Base-by-base conservation (phyloP, 2,329 filamentous ascomycete genomes). In the Claviceps humidiphila region DNA sequence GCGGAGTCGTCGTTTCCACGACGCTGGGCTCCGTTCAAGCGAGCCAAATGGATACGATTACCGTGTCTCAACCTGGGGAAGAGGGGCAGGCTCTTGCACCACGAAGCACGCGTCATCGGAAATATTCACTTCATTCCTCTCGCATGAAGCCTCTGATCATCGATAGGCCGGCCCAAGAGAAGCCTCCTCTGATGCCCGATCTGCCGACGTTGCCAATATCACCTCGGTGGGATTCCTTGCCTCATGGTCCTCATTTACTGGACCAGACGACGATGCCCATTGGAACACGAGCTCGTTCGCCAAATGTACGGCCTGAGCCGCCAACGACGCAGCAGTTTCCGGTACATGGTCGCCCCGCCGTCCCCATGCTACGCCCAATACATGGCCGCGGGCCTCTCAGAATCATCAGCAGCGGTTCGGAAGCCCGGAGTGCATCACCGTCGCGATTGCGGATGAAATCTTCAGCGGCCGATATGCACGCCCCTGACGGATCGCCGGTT, bases 201-300 rank as follows among this genome's bases (percentile, higher is more conserved):
- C 56, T 65, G 14, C 66, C 68, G 45, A 61, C 67, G 30, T 54
- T 68, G 46, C 66, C 69, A 44, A 57, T 67, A 26, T 68, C 66
- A 17, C 67, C 67, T 51, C 64, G 74, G 57, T 78, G 75, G 74
- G 75, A 76, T 56, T 66, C 65, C 26, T 56, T 65, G 40, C 59
- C 63, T 9, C 60, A 65, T 51, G 57, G 61, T 20, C 55, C 61
- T 47, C 64, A 60, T 48, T 44, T 64, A 37, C 55, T 61, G 8
- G 50, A 53, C 30, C 51, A 49, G 39, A 57, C 26, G 40, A 51
- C 47, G 44, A 47, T 56, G 22, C 50, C 47, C 4, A 48, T 54
- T 13, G 40, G 4, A 5, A 22, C 40, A 11, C 50, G 34, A 42
- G 44, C 30, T 13, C 30, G 8, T 34, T 43, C 41, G 13, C 53